Conservation (phyloP, 345 rosid genomes). For the Eutrema heterophyllum region DNA sequence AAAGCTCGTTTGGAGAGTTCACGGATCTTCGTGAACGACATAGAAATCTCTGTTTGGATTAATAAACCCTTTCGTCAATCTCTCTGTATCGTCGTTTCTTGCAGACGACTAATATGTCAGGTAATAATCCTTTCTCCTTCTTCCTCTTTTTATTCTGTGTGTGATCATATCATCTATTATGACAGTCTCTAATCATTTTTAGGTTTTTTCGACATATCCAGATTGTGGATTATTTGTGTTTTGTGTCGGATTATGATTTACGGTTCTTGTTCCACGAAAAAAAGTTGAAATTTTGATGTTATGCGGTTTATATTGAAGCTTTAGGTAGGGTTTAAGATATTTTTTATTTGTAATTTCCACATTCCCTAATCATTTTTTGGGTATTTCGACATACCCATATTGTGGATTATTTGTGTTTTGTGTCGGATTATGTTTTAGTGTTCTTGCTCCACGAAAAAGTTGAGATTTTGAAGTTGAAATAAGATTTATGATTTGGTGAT, state of each 20-base stretch:
- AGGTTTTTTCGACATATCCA: neutral
- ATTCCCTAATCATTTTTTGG: neutral
- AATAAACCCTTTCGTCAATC: neutral
- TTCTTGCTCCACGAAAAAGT: neutral
- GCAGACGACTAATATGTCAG: neutral
- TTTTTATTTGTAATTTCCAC: too few relatives aligned
- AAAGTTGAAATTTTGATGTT: neutral
- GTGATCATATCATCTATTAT: neutral
- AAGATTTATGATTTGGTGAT: neutral
- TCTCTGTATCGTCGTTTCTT: neutral
- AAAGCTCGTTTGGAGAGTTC: neutral
- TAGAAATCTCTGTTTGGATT: neutral
- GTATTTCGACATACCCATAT: neutral
- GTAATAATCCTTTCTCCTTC: neutral
- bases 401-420: neutral
- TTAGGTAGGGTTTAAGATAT: neutral
- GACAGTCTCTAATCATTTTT: neutral
- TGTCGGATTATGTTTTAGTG: neutral
- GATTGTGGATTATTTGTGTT: neutral
- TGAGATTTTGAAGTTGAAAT: neutral
- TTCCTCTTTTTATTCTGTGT: neutral
- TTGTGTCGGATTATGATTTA: neutral
- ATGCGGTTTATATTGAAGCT: neutral
- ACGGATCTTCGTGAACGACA: neutral
- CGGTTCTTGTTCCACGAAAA: neutral